Percentiles rank a stretch among this genome's conserved stretches.
These are phyloP conservation scores for Botrytis elliptica DNA, from an alignment of 2,329 filamentous ascomycete species.

Conservation along the genomic window DNA sequence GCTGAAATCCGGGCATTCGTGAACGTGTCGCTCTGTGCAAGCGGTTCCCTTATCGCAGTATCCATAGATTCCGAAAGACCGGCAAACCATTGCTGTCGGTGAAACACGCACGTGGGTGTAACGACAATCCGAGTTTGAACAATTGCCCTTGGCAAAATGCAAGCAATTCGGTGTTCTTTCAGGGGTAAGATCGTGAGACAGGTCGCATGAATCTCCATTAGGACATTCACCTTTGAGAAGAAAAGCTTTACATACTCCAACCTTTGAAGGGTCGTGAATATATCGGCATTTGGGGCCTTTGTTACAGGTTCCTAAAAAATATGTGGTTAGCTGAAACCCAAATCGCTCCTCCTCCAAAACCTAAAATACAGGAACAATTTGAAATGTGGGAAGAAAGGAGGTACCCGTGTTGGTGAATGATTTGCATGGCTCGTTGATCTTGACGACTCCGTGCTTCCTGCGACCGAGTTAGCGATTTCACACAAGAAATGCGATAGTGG, in stretches of 20 bases:
- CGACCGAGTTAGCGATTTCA: slow-evolving; percentile 36
- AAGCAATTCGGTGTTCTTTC: slow-evolving; percentile 85
- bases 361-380: slow-evolving; percentile 30
- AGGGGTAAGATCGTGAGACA: slow-evolving; percentile 82
- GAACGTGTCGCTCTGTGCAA: slow-evolving; percentile 81
- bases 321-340: slow-evolving; percentile 38
- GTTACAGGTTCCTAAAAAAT: slow-evolving; percentile 71
- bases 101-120: slow-evolving; percentile 83
- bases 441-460: slow-evolving; percentile 49
- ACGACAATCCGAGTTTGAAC: slow-evolving; percentile 79
- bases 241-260: slow-evolving; percentile 87
- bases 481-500: slow-evolving; percentile 27
- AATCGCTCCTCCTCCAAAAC: slow-evolving; percentile 28
- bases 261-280: slow-evolving; percentile 79
- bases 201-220: slow-evolving; percentile 77
- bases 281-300: slow-evolving; percentile 80
- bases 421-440: slow-evolving; percentile 72
- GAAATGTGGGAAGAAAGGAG: slow-evolving; percentile 38
- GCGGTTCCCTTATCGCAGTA: slow-evolving; percentile 81
- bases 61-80: slow-evolving; percentile 78
- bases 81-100: slow-evolving; percentile 76
- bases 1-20: slow-evolving; percentile 93
- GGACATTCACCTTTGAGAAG: slow-evolving; percentile 76
- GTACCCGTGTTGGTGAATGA: slow-evolving; percentile 69
- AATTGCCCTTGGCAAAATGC: slow-evolving; percentile 87